These are phyloP conservation scores for Scutellaria galericulata DNA, from an alignment of 257 asterid genomes.

Conservation along the genomic window DNA sequence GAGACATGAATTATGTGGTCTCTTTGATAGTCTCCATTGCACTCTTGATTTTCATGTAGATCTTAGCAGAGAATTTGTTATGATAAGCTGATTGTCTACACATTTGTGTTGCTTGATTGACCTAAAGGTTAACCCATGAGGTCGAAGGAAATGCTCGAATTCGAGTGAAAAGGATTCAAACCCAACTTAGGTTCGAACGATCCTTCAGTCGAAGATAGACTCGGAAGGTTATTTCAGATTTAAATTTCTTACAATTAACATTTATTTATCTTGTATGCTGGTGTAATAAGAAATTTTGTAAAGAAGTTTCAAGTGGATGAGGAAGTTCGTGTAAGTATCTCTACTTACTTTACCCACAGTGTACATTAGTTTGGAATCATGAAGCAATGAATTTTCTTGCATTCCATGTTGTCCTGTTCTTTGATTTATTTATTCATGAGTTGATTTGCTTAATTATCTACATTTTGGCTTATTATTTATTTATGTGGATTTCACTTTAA, in stretches of 20 bases:
- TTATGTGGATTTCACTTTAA: background rate
- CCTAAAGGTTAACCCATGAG: conserved; percentile 24
- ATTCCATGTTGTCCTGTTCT: background rate
- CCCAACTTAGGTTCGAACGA: conserved; percentile 33
- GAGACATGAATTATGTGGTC: conserved; percentile 21
- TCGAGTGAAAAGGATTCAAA: conserved; percentile 14
- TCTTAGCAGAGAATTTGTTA: conserved; percentile 11
- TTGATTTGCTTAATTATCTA: background rate
- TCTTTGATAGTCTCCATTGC: conserved; percentile 41
- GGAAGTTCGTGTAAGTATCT: conserved; percentile 32
- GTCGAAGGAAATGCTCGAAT: conserved; percentile 8
- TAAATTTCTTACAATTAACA: conserved; percentile 28
- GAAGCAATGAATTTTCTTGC: conserved; percentile 20
- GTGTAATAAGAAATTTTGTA: conserved; percentile 46
- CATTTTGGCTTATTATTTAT: background rate
- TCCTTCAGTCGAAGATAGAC: conserved; percentile 42
- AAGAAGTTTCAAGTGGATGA: conserved; percentile 30
- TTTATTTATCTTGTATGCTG: conserved; percentile 42
- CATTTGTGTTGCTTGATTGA: conserved; percentile 31
- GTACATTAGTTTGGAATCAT: conserved; percentile 33
- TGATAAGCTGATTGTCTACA: conserved; percentile 31
- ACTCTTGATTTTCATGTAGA: conserved; percentile 46
- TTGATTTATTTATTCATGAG: background rate
- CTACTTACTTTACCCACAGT: conserved; percentile 25
- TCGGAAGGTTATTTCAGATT: conserved; percentile 32